A percentile compares a stretch with the other conserved stretches of the same genome.
Evolutionary conservation across 768 basidiomycete species (phyloP).

Genomic region (Hygrocybe coccinea): DNA sequence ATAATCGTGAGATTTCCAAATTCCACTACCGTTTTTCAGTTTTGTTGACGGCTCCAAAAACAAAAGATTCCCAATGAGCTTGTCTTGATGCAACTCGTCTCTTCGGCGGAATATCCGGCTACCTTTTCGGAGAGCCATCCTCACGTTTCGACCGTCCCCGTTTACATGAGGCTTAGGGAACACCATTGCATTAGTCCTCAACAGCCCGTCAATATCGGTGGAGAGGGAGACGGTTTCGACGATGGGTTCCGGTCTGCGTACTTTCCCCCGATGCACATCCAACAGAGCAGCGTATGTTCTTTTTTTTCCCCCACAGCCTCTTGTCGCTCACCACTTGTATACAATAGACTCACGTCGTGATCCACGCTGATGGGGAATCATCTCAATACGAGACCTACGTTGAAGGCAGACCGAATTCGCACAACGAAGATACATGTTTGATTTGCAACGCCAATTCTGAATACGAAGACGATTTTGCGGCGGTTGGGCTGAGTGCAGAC

Average conservation of each 20-base stretch:
- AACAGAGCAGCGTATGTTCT: slow-evolving; percentile 7
- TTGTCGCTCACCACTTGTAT: not conserved
- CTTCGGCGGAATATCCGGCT: slow-evolving; percentile 19
- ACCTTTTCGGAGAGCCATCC: slow-evolving; percentile 32
- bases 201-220: not conserved
- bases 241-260: slow-evolving; percentile 39
- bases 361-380: slow-evolving; percentile 15
- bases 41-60: slow-evolving; percentile 1
- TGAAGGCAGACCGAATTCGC: slow-evolving; percentile 35
- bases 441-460: not conserved
- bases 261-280: slow-evolving; percentile 30
- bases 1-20: slow-evolving; percentile 45
- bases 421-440: slow-evolving; percentile 38
- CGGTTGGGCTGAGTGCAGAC: slow-evolving; percentile 21
- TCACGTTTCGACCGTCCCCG: slow-evolving; percentile 40
- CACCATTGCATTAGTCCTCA: slow-evolving; percentile 35
- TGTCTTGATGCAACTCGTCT: slow-evolving; percentile 27
- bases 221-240: slow-evolving; percentile 19
- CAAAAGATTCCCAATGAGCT: slow-evolving; percentile 32
- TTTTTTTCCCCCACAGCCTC: not conserved
- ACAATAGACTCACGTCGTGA: slow-evolving; percentile 4
- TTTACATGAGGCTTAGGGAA: slow-evolving; percentile 58
- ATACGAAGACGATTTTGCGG: slow-evolving; percentile 16
- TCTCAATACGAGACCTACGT: slow-evolving; percentile 40
- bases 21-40: not conserved